Percentiles rank a stretch among this genome's conserved stretches.
These are phyloP conservation scores for Lagenaria siceraria DNA, from an alignment of 306 rosid species.

Conservation along the genomic window DNA sequence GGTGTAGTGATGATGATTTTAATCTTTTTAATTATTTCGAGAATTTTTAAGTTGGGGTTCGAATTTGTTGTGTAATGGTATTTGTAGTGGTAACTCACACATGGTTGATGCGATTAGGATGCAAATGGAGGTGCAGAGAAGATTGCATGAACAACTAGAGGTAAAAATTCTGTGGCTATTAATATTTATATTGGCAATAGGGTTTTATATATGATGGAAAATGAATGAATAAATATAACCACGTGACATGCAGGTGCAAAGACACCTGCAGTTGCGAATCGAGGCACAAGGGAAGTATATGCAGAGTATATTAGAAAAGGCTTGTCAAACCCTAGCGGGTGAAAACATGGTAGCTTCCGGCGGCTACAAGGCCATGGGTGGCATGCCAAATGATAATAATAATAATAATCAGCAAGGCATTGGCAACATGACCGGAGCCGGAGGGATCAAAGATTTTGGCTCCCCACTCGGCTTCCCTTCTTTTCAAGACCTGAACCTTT, in stretches of 20 bases:
- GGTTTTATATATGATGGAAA: not conserved
- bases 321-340: constrained; percentile 89
- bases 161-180: constrained; percentile 18
- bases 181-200: not conserved
- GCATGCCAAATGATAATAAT: constrained; percentile 37
- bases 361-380: not conserved
- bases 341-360: not conserved
- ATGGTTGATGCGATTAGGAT: constrained; percentile 75
- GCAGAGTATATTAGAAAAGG: constrained; percentile 95
- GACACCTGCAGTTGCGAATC: constrained; percentile 83
- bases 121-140: constrained; percentile 99
- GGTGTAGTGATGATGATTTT: too few relatives aligned
- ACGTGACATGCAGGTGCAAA: constrained; percentile 58
- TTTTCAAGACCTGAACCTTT: constrained; percentile 84
- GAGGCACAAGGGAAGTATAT: constrained; percentile 99
- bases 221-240: not conserved
- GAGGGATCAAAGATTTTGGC: constrained; percentile 42
- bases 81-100: constrained; percentile 41
- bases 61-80: not conserved
- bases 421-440: not conserved
- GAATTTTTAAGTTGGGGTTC: not conserved
- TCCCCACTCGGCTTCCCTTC: constrained; percentile 67
- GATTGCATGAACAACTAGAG: constrained; percentile 94
- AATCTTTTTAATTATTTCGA: too few relatives aligned
- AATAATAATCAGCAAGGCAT: constrained; percentile 30